A percentile compares a stretch with the other conserved stretches of the same genome.
These are phyloP conservation scores for Avena sativa DNA, from an alignment of 176 grass and related monocot species.

Conservation along the genomic window DNA sequence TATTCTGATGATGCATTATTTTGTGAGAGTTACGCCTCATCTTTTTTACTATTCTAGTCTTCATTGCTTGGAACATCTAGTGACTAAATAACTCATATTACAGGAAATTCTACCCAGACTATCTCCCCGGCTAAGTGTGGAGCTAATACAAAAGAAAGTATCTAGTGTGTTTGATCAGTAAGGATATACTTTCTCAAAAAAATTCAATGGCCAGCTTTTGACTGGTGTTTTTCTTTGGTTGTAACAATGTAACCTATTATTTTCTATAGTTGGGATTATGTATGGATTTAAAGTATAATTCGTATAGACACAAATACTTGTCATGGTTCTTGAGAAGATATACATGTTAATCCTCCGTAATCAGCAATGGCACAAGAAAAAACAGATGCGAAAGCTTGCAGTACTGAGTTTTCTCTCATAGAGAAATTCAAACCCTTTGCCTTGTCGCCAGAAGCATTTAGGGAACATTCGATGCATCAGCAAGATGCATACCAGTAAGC, in stretches of 20 bases:
- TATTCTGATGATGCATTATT: neutral
- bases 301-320: neutral
- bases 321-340: neutral
- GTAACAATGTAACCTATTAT: slow-evolving; percentile 8
- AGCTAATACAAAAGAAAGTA: slow-evolving; percentile 94
- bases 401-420: neutral
- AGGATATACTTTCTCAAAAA: neutral
- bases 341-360: neutral
- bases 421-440: neutral
- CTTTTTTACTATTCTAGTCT: neutral
- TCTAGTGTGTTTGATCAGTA: slow-evolving; percentile 68
- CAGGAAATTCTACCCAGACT: slow-evolving; percentile 89
- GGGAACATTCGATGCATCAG: neutral
- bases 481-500: neutral
- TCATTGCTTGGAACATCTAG: neutral
- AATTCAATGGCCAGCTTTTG: slow-evolving; percentile 15
- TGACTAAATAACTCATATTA: slow-evolving; percentile 8
- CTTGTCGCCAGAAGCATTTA: neutral
- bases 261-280: neutral
- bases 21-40: neutral
- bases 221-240: slow-evolving; percentile 30
- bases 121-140: slow-evolving; percentile 83
- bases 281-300: neutral
- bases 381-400: neutral
- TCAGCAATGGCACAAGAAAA: slow-evolving; percentile 6